phyloP scores from a whole-genome alignment of 139 green algal species.

The Pycnococcus provasolii region DNA sequence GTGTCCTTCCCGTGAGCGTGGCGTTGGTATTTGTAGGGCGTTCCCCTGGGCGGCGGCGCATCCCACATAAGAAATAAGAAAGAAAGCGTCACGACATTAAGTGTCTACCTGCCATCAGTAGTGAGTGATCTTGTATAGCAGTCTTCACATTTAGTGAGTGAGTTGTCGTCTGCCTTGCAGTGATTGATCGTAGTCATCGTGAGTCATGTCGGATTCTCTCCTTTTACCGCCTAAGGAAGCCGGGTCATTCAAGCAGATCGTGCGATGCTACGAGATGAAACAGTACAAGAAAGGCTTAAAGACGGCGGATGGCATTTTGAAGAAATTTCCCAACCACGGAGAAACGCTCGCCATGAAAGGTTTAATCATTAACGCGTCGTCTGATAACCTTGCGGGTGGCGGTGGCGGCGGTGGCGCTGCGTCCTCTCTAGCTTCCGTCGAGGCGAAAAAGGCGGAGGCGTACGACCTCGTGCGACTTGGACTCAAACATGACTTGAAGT shows the following conservation, averaged over 20 bases:
- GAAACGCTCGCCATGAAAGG: conserved; percentile 97
- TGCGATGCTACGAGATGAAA: conserved; percentile 92
- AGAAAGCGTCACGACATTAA: no score
- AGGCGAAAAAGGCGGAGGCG: conserved; percentile 54
- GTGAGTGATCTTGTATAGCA: no score
- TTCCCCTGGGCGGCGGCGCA: no score
- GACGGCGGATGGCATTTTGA: conserved; percentile 82
- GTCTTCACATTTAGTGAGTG: no score
- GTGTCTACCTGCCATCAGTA: no score
- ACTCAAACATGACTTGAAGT: conserved; percentile 72
- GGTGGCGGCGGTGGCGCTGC: background rate
- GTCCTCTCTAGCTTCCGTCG: background rate
- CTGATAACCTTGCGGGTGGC: background rate
- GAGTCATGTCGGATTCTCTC: background rate
- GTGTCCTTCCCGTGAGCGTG: no score
- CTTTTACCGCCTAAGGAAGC: conserved; percentile 6
- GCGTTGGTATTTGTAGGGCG: no score
- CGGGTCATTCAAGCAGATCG: conserved; percentile 3
- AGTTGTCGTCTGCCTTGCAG: no score
- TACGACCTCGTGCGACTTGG: conserved; percentile 84
- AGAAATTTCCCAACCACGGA: conserved; percentile 89
- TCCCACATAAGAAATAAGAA: no score
- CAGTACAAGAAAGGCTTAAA: conserved; percentile 98
- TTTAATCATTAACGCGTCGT: conserved; percentile 49
- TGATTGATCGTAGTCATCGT: no score